Base-by-base conservation (phyloP, 202 grass and related monocot genomes). In the Eragrostis tef region DNA sequence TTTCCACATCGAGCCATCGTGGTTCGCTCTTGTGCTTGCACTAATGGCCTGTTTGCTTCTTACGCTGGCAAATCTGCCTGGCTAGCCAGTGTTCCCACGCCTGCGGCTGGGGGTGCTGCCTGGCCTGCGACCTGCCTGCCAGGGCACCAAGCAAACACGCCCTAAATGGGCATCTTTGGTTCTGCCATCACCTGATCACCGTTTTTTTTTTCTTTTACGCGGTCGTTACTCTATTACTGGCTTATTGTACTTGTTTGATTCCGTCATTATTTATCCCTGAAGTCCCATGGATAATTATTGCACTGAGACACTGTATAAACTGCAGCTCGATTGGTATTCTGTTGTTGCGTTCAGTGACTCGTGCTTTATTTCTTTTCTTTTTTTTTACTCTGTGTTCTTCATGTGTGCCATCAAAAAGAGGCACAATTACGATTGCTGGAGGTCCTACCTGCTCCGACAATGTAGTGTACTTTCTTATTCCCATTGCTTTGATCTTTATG, bases 201-300 rank as follows among this genome's bases (percentile, higher is more conserved):
- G 2, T 21, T 39, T 48, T 56, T 34, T 39, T 21, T 41, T 48
- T 56, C 34, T n/a, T 11, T 56, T 56, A 34, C 41, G 29, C 7
- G 5, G 21, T 54, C 51, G 7, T 56, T 54, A 9, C 49, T 34
- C 17, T 22, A 6, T 7, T 44, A 44, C 7, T 56, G 17, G 27
- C 49, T 73, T 73, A 16, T 39, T 54, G 48, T 21, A 73, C 49
- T 73, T 54, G 70, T 36, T 41, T 52, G 11, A 27, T 54, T 39
- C 26, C 7, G 19, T n/a, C 39, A 61, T 61, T 61, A 43, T 75
- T 60, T 58, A 15, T 2, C 54, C 24, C 0, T 24, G 64, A 8
- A 6, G 29, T 31, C 72, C 53, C 73, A 59, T 12, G 11, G 34
- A n/a, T 1, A 79, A 49, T 67, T 1, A 34, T 29, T 73, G 11